Evolutionary conservation across 2,329 filamentous ascomycete species (phyloP), one percentile per base, ranked within the genome.

Genomic region (Elsinoe batatas): DNA sequence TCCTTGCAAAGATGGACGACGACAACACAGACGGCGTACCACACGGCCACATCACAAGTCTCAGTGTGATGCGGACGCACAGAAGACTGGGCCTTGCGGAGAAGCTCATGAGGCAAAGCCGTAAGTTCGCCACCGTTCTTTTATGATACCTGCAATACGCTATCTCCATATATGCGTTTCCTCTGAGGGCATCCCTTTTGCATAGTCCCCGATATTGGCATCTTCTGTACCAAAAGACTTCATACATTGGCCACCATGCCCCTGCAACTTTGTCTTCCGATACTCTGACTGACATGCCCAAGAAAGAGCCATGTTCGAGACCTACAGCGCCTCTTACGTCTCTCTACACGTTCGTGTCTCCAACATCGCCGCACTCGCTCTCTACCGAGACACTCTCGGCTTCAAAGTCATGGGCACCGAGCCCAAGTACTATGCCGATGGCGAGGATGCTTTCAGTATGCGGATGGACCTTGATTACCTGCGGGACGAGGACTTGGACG

Each of bases 1-100:
- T 98, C n/a, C 83, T 98, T 22, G 93, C 93, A 53, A 98, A 98
- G 79, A 98, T 98, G 91, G 93, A 98, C 73, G 93, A 98, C 76
- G 93, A 97, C 71, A 91, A 93, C 6, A 69, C 85, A 58, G 91
- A 97, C 70, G 91, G 91, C 57, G 76, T 96, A 38, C 87, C 85
- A 64, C 93, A 97, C 73, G 93, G 93, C 13, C 93, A 98, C 75
- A 97, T 98, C 67, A 98, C 93, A 44, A 91, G 85, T 63, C 72
- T 98, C 67, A 91, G 85, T 66, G 93, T 98, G 42, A 98, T 97
- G 93, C 79, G 93, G 62, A 98, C 93, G 62, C 93, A 98, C 73
- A 77, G 93, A 58, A 75, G 91, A 55, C 72, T 98, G 58, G 93
- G 93, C 0, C 87, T 98, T 62, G 93, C 93, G 6, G 93, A 98